Evolutionary conservation across 2,329 filamentous ascomycete species (phyloP).

Genomic region (Orbilia oligospora): DNA sequence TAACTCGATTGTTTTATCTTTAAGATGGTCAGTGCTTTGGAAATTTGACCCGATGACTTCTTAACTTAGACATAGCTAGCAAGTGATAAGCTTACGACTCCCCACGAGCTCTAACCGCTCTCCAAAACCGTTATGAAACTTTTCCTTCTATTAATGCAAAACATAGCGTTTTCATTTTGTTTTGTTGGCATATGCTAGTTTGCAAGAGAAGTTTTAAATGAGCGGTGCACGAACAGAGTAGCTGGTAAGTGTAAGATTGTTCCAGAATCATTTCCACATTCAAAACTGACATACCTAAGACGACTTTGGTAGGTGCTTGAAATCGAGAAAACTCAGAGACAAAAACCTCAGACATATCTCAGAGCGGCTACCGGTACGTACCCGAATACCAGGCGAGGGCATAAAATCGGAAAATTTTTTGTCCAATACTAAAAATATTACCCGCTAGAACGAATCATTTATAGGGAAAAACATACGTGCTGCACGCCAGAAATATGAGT

Average conservation of each 20-base stretch:
- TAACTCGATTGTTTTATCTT: not conserved
- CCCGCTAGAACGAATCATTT: constrained; percentile 22
- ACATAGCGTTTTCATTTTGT: not conserved
- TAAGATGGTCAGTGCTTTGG: constrained; percentile 9
- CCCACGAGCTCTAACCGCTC: constrained; percentile 9
- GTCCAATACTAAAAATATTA: constrained; percentile 30
- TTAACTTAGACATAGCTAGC: not conserved
- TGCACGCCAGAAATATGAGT: constrained; percentile 34
- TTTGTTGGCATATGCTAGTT: constrained; percentile 10
- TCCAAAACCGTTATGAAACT: constrained; percentile 1
- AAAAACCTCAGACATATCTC: constrained; percentile 35
- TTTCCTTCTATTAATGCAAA: constrained; percentile 9
- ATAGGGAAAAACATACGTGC: constrained; percentile 43
- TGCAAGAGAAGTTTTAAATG: not conserved
- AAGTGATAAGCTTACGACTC: constrained; percentile 10
- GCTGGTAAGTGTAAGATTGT: constrained; percentile 13
- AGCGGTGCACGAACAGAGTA: constrained; percentile 19
- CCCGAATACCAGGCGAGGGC: constrained; percentile 37
- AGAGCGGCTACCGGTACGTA: constrained; percentile 25
- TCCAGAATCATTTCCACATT: constrained; percentile 36
- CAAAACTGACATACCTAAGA: constrained; percentile 35
- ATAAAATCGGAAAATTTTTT: constrained; percentile 32
- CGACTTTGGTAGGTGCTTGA: constrained; percentile 40
- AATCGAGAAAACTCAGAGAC: constrained; percentile 2
- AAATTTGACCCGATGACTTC: constrained; percentile 23